Evolutionary conservation across 2,329 filamentous ascomycete genomes (phyloP).

Genomic region (Colletotrichum falcatum): DNA sequence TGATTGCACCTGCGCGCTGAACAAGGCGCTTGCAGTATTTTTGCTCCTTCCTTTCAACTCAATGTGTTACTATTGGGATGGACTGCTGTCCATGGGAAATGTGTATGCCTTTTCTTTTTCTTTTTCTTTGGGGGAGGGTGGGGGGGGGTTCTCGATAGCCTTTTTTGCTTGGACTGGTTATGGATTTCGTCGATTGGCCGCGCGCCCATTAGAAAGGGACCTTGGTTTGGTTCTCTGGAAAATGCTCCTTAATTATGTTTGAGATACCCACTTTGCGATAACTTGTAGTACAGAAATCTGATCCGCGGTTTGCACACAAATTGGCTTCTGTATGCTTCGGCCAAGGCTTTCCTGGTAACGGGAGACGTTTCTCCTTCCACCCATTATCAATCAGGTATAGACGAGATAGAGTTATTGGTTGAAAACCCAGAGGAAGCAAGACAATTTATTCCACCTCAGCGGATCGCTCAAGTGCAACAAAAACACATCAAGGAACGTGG

Average conservation of each 20-base stretch:
- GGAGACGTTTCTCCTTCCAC: not conserved
- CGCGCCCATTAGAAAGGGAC: constrained; percentile 7
- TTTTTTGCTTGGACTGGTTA: not conserved
- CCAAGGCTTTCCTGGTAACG: not conserved
- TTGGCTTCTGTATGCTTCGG: not conserved
- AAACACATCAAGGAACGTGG: no score
- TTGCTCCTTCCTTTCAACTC: not conserved
- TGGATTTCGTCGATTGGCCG: constrained; percentile 1
- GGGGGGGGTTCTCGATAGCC: not conserved
- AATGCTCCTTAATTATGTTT: constrained; percentile 12
- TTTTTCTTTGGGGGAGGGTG: not conserved
- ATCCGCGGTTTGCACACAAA: not conserved
- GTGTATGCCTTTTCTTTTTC: not conserved
- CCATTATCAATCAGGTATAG: not conserved
- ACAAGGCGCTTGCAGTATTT: not conserved
- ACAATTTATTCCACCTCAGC: not conserved
- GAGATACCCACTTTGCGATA: constrained; percentile 11
- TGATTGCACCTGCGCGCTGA: not conserved
- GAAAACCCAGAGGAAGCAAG: not conserved
- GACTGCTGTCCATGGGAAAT: not conserved
- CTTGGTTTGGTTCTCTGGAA: not conserved
- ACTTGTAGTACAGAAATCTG: constrained; percentile 17
- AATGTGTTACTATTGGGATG: not conserved
- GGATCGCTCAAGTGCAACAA: no score
- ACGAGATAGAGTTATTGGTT: not conserved